Percentiles rank a stretch among this genome's conserved stretches.
phyloP scores from a whole-genome alignment of 1,139 yeast species.

The Magnusiomyces tetraspermus region DNA sequence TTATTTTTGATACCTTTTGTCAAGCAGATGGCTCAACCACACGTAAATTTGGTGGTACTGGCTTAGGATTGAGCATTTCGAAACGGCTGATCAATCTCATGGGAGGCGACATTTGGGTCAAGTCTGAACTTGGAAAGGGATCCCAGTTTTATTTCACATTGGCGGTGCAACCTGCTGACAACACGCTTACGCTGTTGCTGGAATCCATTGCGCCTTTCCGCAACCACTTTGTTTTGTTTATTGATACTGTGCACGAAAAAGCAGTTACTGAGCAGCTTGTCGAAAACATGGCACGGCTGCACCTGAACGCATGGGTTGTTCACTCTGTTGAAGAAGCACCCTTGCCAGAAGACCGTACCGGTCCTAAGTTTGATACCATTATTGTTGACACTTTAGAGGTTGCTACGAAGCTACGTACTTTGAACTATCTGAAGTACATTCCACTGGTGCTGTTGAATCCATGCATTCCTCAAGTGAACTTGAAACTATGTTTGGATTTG shows the following conservation, averaged over 20 bases:
- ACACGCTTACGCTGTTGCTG: slow-evolving; percentile 52
- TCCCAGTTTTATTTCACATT: slow-evolving; percentile 75
- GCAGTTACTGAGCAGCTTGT: slow-evolving; percentile 45
- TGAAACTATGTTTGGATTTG: slow-evolving; percentile 71
- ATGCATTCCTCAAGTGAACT: slow-evolving; percentile 66
- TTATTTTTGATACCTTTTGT: slow-evolving; percentile 79
- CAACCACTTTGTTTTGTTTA: slow-evolving; percentile 42
- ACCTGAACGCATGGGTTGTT: slow-evolving; percentile 37
- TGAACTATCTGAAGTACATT: slow-evolving; percentile 69
- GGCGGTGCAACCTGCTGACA: slow-evolving; percentile 63
- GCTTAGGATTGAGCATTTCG: slow-evolving; percentile 77
- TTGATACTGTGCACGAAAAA: slow-evolving; percentile 74
- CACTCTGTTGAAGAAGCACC: slow-evolving; percentile 37
- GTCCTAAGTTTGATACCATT: slow-evolving; percentile 59
- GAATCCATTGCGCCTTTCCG: slow-evolving; percentile 67
- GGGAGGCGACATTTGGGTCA: slow-evolving; percentile 89
- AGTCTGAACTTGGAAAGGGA: slow-evolving; percentile 71
- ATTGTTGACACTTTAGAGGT: slow-evolving; percentile 71
- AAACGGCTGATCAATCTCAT: slow-evolving; percentile 75
- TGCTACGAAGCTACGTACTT: slow-evolving; percentile 56
- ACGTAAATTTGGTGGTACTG: slow-evolving; percentile 86
- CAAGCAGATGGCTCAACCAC: slow-evolving; percentile 93
- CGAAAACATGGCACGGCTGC: slow-evolving; percentile 37
- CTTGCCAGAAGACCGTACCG: slow-evolving; percentile 34
- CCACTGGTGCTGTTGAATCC: slow-evolving; percentile 73